Evolutionary conservation across 2,329 filamentous ascomycete species (phyloP), one percentile per base, ranked within the genome.

Genomic region (Stagonosporopsis cucurbitacearum): DNA sequence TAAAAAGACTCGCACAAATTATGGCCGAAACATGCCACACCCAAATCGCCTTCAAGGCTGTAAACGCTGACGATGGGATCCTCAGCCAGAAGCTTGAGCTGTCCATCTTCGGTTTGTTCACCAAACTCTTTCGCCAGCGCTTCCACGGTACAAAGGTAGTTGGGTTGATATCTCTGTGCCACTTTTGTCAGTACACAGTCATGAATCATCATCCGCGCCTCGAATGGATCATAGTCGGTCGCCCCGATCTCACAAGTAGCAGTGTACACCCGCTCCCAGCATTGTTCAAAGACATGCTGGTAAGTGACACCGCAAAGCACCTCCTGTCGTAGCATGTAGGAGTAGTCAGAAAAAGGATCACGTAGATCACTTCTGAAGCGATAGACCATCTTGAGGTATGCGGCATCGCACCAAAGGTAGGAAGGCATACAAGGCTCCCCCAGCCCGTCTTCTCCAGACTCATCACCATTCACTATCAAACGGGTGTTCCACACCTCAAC

Each of bases 321-420:
- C 12, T 37, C 17, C 22, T 37, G 17, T 30, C 41, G 46, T 5
- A 49, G 9, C n/a, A 33, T 9, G 20, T 52, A 52, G 8, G 50
- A 35, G 6, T 46, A 52, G 2, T 45, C 42, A 6, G 50, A 52
- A 12, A 52, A 39, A 9, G 42, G 41, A 25, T 52, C 28, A 3
- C 12, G 25, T 19, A 52, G 9, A 6, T 30, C 35, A 7, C 33
- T 46, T 20, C 30, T 32, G 35, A 45, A 41, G 1, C 28, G 42
- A 3, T 41, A 7, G 33, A 41, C 40, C 50, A 46, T 40, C 35
- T 26, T 20, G 9, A 39, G 6, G n/a, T 52, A 52, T 1, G 26
- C 19, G 6, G 41, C 35, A 12, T 40, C 42, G n/a, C 33, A 45
- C 50, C 50, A 52, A 2, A 11, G 7, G 22, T 52, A 52, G 2